Percentiles rank a stretch among this genome's conserved stretches.
These are phyloP conservation scores for Cutaneotrichosporon cutaneum DNA, from an alignment of 1,284 basidiomycete genomes.

Conservation along the genomic window DNA sequence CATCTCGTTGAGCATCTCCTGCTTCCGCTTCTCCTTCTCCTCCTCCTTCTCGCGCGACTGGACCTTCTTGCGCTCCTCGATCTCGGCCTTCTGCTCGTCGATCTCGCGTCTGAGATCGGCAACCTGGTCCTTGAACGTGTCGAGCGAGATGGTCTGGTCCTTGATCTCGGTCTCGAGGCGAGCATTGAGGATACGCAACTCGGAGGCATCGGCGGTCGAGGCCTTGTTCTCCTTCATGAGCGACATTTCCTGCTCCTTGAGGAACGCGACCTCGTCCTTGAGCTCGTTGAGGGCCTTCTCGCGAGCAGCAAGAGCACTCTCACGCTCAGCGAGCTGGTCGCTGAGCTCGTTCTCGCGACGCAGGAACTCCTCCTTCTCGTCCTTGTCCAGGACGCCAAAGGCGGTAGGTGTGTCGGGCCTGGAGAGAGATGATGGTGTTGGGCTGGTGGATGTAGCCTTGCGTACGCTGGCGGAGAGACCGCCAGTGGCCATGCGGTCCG, in stretches of 20 bases:
- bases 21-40: slow-evolving; percentile 98
- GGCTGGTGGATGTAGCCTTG: slow-evolving; percentile 48
- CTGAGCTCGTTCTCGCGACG: slow-evolving; percentile 94
- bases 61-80: slow-evolving; percentile 76
- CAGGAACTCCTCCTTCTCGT: slow-evolving; percentile 96
- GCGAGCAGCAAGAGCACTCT: slow-evolving; percentile 69
- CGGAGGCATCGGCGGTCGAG: slow-evolving; percentile 77
- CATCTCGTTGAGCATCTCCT: slow-evolving; percentile 99
- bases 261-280: slow-evolving; percentile 76
- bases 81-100: slow-evolving; percentile 81
- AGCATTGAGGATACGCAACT: slow-evolving; percentile 86
- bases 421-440: slow-evolving; percentile 64
- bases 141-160: slow-evolving; percentile 89
- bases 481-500: slow-evolving; percentile 29
- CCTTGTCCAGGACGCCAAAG: slow-evolving; percentile 79
- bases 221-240: slow-evolving; percentile 72
- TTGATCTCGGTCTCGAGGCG: slow-evolving; percentile 93
- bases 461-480: slow-evolving; percentile 34
- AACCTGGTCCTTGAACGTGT: slow-evolving; percentile 94
- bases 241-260: slow-evolving; percentile 81
- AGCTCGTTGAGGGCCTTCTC: slow-evolving; percentile 69
- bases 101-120: slow-evolving; percentile 81
- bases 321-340: slow-evolving; percentile 88
- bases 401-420: slow-evolving; percentile 46
- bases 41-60: slow-evolving; percentile 85